phyloP scores from a whole-genome alignment of 768 basidiomycete species.

The Phylloporus scabripes region DNA sequence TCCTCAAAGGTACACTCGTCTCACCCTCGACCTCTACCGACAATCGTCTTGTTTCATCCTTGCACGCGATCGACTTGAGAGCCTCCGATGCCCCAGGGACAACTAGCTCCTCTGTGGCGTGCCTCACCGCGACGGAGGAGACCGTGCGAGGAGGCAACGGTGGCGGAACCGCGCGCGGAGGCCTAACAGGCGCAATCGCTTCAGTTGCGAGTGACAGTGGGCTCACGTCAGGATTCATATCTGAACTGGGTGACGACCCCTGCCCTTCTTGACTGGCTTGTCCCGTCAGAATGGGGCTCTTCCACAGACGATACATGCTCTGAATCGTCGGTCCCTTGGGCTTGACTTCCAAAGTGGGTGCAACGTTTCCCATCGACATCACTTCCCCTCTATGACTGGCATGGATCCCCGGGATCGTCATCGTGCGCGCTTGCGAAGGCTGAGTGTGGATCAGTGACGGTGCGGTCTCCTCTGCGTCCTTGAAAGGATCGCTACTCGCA shows the following conservation, averaged over 20 bases:
- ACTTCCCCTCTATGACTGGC: conserved; percentile 80
- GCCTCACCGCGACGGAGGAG: conserved; percentile 28
- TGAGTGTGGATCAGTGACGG: conserved; percentile 64
- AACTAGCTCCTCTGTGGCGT: conserved; percentile 24
- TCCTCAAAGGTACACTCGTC: conserved; percentile 1
- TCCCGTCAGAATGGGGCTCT: conserved; percentile 40
- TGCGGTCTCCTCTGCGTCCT: conserved; percentile 27
- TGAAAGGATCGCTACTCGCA: conserved; percentile 21
- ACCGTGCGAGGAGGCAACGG: conserved; percentile 41
- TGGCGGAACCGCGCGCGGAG: conserved; percentile 30
- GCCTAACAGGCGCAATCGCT: conserved; percentile 9
- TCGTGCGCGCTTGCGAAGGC: conserved; percentile 65
- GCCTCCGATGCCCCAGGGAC: conserved; percentile 45
- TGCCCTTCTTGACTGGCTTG: conserved; percentile 20
- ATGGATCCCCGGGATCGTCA: conserved; percentile 87
- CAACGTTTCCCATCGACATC: conserved; percentile 78
- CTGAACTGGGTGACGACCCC: conserved; percentile 4
- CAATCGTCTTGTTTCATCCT: conserved; percentile 35
- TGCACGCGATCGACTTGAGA: conserved; percentile 52
- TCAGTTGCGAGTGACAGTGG: conserved; percentile 27
- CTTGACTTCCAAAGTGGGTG: conserved; percentile 40
- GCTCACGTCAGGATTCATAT: conserved; percentile 26
- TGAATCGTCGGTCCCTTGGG: conserved; percentile 52
- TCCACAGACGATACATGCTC: conserved; percentile 73
- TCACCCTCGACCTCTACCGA: conserved; percentile 18